These are phyloP conservation scores for Calonectria pauciramosa DNA, from an alignment of 2,329 filamentous ascomycete species.

Conservation along the genomic window DNA sequence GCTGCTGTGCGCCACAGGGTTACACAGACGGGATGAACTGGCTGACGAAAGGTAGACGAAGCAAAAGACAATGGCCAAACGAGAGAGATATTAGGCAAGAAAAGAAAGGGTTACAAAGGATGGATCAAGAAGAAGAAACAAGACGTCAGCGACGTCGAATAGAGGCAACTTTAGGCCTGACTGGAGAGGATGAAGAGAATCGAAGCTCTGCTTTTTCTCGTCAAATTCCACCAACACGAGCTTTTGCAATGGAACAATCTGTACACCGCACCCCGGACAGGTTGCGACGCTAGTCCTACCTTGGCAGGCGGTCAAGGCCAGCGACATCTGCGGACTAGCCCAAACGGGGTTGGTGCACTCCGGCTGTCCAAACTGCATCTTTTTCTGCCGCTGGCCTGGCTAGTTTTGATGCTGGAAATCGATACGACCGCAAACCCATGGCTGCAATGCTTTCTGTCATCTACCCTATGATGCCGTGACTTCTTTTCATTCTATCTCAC, in stretches of 20 bases:
- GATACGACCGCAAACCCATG: slow-evolving; percentile 11
- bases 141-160: not conserved
- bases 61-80: not conserved
- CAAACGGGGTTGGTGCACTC: not conserved
- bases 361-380: slow-evolving; percentile 24
- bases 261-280: slow-evolving; percentile 16
- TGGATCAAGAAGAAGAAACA: slow-evolving; percentile 24
- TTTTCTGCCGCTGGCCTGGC: slow-evolving; percentile 41
- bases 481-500: not conserved
- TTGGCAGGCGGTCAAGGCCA: slow-evolving; percentile 28
- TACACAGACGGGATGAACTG: slow-evolving; percentile 18
- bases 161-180: not conserved
- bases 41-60: slow-evolving; percentile 7
- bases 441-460: slow-evolving; percentile 14
- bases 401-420: slow-evolving; percentile 16
- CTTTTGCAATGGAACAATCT: slow-evolving; percentile 24
- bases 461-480: slow-evolving; percentile 3
- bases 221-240: slow-evolving; percentile 21
- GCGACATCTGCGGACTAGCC: not conserved
- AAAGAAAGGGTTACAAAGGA: not conserved
- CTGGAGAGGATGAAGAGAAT: not conserved
- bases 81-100: not conserved
- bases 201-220: not conserved
- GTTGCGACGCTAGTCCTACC: not conserved
- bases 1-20: slow-evolving; percentile 20